phyloP scores from a whole-genome alignment of 371 early-diverging fungal genomes.

The Mycotypha africana region DNA sequence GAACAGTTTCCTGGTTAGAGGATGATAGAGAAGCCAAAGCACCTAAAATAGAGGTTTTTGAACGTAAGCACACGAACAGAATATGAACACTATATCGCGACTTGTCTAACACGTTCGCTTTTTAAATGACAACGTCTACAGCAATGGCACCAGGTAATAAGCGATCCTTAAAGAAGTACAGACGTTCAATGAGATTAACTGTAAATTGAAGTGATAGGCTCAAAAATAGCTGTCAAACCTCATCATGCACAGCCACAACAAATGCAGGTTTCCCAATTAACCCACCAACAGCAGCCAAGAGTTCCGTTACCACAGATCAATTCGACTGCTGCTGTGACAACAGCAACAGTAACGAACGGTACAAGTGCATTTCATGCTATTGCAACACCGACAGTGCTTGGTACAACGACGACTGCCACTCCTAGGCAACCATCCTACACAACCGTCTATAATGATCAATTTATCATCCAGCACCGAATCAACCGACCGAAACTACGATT shows the following conservation, averaged over 20 bases:
- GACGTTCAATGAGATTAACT: too few relatives aligned
- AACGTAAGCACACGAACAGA: too few relatives aligned
- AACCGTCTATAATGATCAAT: conserved; percentile 16
- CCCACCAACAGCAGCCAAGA: conserved; percentile 1
- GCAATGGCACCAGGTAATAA: too few relatives aligned
- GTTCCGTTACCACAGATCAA: too few relatives aligned
- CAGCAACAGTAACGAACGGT: background rate
- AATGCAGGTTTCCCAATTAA: conserved; percentile 23
- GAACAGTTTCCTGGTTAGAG: conserved; percentile 15
- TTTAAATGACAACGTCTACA: too few relatives aligned
- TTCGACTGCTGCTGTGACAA: background rate
- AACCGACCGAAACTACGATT: conserved; percentile 48
- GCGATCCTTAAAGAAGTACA: too few relatives aligned
- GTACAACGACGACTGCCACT: background rate
- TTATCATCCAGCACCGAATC: conserved; percentile 23
- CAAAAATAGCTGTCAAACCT: too few relatives aligned
- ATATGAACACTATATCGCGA: too few relatives aligned
- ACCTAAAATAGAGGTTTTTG: conserved; percentile 5
- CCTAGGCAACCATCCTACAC: conserved; percentile 4
- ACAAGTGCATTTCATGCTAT: too few relatives aligned
- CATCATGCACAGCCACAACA: conserved; percentile 23
- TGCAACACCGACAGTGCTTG: background rate
- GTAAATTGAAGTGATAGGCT: too few relatives aligned
- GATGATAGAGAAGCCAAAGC: conserved; percentile 12
- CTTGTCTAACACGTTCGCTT: too few relatives aligned